These are phyloP conservation scores for Sporothrix dimorphospora DNA, from an alignment of 2,329 filamentous ascomycete species.

Conservation along the genomic window DNA sequence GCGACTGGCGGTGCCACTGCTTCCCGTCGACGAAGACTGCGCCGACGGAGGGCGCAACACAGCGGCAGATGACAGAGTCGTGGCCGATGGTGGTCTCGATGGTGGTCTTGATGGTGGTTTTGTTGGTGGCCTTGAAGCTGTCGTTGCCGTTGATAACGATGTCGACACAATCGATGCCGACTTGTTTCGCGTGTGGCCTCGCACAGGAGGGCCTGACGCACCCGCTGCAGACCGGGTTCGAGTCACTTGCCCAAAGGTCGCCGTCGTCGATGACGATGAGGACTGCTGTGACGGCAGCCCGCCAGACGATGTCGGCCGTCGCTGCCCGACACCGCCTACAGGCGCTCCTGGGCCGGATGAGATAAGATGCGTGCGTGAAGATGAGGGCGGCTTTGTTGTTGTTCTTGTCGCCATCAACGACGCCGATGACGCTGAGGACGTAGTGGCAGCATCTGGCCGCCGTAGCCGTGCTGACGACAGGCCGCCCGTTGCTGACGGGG, in stretches of 20 bases:
- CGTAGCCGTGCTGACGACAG: background rate
- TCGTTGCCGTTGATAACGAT: background rate
- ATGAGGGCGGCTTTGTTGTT: slow-evolving; percentile 23
- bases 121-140: background rate
- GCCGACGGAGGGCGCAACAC: slow-evolving; percentile 45
- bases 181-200: slow-evolving; percentile 29
- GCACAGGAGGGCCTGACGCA: background rate
- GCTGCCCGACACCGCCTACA: slow-evolving; percentile 23
- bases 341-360: slow-evolving; percentile 13
- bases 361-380: slow-evolving; percentile 24
- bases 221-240: background rate
- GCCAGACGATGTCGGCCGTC: slow-evolving; percentile 29
- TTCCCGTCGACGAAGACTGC: slow-evolving; percentile 34
- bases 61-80: slow-evolving; percentile 44
- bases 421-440: background rate
- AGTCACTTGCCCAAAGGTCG: background rate
- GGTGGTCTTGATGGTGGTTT: background rate
- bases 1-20: slow-evolving; percentile 30
- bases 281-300: background rate
- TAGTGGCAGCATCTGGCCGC: background rate
- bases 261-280: background rate
- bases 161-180: slow-evolving; percentile 32
- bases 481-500: slow-evolving; percentile 2
- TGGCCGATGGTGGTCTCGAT: slow-evolving; percentile 38
- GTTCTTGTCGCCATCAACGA: background rate